These are phyloP conservation scores for Melampsora larici-populina DNA, from an alignment of 1,284 basidiomycete species.

Conservation along the genomic window DNA sequence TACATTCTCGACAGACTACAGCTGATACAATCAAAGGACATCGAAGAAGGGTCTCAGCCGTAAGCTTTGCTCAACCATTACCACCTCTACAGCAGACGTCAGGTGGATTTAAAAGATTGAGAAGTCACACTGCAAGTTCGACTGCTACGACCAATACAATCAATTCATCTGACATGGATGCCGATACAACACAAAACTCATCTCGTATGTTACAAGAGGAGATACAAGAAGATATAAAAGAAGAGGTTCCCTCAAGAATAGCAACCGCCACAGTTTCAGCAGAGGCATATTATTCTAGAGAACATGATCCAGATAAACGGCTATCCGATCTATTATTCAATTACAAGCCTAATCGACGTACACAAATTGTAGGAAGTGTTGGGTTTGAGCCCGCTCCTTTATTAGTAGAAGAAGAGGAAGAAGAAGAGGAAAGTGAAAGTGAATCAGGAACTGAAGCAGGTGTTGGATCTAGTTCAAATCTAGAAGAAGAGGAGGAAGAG, in stretches of 20 bases:
- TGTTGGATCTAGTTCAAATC: not conserved
- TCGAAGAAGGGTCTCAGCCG: conserved; percentile 23
- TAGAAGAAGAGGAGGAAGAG: not conserved
- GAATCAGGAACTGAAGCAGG: conserved; percentile 9
- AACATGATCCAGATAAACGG: conserved; percentile 41
- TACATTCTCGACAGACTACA: conserved; percentile 24
- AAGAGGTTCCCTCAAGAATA: not conserved
- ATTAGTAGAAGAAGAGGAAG: conserved; percentile 30
- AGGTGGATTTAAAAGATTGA: not conserved
- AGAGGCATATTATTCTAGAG: conserved; percentile 20
- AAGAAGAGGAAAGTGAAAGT: conserved; percentile 25
- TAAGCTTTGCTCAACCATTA: conserved; percentile 21
- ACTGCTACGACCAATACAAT: conserved; percentile 31
- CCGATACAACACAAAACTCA: not conserved
- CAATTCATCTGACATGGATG: conserved; percentile 5
- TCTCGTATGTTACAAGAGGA: not conserved
- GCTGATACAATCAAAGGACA: conserved; percentile 17
- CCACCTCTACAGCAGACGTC: not conserved
- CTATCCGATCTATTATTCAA: conserved; percentile 36
- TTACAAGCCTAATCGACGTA: conserved; percentile 16
- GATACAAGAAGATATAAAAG: not conserved
- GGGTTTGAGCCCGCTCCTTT: conserved; percentile 29
- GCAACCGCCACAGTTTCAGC: not conserved
- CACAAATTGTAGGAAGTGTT: conserved; percentile 35
- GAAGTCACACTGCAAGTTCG: conserved; percentile 26